These are phyloP conservation scores for Chenopodium suecicum DNA, from an alignment of 148 eudicot species.

Conservation along the genomic window DNA sequence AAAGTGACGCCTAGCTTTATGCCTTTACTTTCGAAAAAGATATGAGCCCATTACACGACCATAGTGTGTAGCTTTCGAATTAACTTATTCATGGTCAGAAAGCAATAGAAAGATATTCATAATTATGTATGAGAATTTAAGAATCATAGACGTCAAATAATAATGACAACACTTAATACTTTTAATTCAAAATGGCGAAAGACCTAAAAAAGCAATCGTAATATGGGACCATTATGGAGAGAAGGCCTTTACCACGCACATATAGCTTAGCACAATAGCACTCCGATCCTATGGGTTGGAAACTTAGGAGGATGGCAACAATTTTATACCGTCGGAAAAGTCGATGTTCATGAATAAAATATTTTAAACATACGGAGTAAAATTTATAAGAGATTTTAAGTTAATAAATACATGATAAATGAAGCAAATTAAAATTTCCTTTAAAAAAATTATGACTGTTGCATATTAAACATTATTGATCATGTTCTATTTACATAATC, in stretches of 20 bases:
- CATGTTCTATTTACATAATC: too few relatives aligned
- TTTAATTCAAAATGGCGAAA: not conserved
- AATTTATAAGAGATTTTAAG: too few relatives aligned
- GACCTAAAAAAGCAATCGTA: not conserved
- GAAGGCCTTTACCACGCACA: not conserved
- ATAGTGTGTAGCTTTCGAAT: not conserved
- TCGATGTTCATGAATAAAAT: too few relatives aligned
- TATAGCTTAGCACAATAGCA: not conserved
- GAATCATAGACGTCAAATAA: not conserved
- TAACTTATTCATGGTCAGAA: not conserved
- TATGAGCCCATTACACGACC: not conserved
- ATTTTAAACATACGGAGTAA: too few relatives aligned
- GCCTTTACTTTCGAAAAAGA: conserved; percentile 5
- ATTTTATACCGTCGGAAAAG: too few relatives aligned
- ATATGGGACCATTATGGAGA: not conserved
- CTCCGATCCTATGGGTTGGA: not conserved
- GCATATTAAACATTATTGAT: too few relatives aligned
- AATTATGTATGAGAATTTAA: not conserved
- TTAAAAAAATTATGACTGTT: too few relatives aligned
- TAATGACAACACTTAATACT: not conserved
- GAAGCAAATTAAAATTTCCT: too few relatives aligned
- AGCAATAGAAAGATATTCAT: not conserved
- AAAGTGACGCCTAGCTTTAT: not conserved
- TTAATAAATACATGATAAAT: too few relatives aligned
- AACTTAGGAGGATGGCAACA: not conserved